Evolutionary conservation across 2,329 filamentous ascomycete genomes (phyloP), one percentile per base, ranked within the genome.

Genomic region (Aspergillus sergii): DNA sequence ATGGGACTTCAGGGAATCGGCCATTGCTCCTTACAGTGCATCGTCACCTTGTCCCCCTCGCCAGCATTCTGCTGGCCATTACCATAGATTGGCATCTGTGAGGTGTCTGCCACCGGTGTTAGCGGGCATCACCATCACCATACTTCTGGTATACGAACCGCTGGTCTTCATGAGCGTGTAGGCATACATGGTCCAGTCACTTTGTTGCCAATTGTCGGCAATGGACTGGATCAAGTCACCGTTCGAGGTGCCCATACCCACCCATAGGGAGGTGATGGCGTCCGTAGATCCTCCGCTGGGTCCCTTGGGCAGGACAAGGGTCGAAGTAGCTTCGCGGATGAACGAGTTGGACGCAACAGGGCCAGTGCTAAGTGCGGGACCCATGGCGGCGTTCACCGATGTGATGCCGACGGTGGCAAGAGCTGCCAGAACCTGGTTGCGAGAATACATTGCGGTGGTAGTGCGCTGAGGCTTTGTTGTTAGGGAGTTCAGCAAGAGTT

Each of bases 181-280:
- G 51, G 69, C 80, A 64, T 71, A 84, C 54, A 82, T 73, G 54
- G 67, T 76, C 81, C 81, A 84, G n/a, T 71, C 58, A 54, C 61
- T 53, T 54, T 70, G 64, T 63, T 69, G 53, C 60, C 67, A 75
- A 69, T 79, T 78, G 39, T 82, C 80, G 58, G 79, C 76, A 32
- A 83, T 81, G 4, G 80, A 81, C 73, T 83, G 81, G 62, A 84
- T 80, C 69, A 84, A 66, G 61, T 83, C 78, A 28, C 79, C 80
- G n/a, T 77, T 77, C 4, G 77, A 79, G 5, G 80, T 83, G 4
- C 81, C 81, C 80, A 83, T 82, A 14, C 82, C 82, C 19, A 82
- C 79, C 82, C 81, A 83, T 21, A 84, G 73, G 8, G 80, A 80
- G 23, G 78, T 41, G 39, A 41, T 41, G 39, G 2, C 66, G 59